Evolutionary conservation across 257 asterid species (phyloP).

Genomic region (Forsythia suspensa): DNA sequence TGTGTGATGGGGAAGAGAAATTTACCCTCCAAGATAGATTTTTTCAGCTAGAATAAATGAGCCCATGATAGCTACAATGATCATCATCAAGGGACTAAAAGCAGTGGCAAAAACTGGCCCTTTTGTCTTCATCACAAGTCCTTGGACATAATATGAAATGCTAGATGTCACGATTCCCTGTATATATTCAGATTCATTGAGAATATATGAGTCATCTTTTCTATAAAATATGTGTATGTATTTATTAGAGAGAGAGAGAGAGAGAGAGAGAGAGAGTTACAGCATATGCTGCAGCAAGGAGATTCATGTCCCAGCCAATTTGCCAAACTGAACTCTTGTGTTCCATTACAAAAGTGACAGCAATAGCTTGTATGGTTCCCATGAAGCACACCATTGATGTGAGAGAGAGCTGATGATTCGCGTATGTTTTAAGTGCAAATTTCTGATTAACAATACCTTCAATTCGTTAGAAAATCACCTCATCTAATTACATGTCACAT

Average conservation of each 20-base stretch:
- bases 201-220: not conserved
- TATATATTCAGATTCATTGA: not conserved
- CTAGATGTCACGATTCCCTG: constrained; percentile 88
- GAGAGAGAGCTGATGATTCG: constrained; percentile 68
- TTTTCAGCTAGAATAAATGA: constrained; percentile 69
- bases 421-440: constrained; percentile 50
- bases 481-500: not conserved
- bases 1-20: not conserved
- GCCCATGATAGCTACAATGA: constrained; percentile 77
- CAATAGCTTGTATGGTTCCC: constrained; percentile 83
- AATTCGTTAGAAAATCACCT: not conserved
- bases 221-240: not conserved
- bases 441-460: constrained; percentile 18
- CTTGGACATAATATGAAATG: constrained; percentile 90
- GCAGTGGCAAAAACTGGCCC: constrained; percentile 91
- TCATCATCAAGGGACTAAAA: constrained; percentile 88
- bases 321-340: constrained; percentile 58
- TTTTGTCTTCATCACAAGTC: constrained; percentile 72
- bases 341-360: constrained; percentile 72
- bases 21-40: constrained; percentile 78
- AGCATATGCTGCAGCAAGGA: constrained; percentile 87
- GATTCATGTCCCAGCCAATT: constrained; percentile 84
- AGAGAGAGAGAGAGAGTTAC: constrained; percentile 30
- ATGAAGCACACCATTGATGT: constrained; percentile 62
- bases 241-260: not conserved